These are phyloP conservation scores for Silene coronaria DNA, from an alignment of 179 eudicot species.

Conservation along the genomic window DNA sequence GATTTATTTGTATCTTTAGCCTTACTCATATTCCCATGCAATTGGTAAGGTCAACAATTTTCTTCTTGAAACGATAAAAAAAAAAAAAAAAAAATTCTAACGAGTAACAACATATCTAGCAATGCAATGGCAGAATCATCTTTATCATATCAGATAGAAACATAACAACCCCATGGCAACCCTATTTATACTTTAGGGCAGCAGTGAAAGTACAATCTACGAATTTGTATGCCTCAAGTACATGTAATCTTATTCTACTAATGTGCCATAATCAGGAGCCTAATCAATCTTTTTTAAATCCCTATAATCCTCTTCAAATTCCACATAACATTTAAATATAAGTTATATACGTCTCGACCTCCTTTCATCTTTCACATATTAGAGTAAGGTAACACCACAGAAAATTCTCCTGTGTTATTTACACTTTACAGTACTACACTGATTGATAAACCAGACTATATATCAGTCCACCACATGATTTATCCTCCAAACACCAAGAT, in stretches of 20 bases:
- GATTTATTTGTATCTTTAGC: neutral
- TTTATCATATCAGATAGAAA: neutral
- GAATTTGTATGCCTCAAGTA: neutral
- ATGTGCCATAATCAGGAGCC: neutral
- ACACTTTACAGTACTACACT: too few relatives aligned
- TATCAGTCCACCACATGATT: too few relatives aligned
- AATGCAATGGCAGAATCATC: neutral
- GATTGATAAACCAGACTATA: neutral
- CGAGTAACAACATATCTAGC: too few relatives aligned
- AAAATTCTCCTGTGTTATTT: neutral
- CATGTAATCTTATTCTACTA: neutral
- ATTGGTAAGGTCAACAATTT: neutral
- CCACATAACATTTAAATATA: neutral
- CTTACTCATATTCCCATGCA: neutral
- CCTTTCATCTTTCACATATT: neutral
- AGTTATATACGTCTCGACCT: neutral
- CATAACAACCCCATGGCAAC: neutral
- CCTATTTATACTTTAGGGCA: neutral
- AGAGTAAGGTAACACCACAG: neutral
- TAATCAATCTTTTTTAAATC: neutral
- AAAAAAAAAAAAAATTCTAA: too few relatives aligned
- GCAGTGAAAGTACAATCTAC: neutral
- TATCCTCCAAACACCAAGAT: too few relatives aligned
- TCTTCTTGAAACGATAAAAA: neutral
- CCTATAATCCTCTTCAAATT: neutral